A percentile compares a stretch with the other conserved stretches of the same genome.
These are phyloP conservation scores for Phytophthora melonis DNA, from an alignment of 352 stramenopile species.

Conservation along the genomic window DNA sequence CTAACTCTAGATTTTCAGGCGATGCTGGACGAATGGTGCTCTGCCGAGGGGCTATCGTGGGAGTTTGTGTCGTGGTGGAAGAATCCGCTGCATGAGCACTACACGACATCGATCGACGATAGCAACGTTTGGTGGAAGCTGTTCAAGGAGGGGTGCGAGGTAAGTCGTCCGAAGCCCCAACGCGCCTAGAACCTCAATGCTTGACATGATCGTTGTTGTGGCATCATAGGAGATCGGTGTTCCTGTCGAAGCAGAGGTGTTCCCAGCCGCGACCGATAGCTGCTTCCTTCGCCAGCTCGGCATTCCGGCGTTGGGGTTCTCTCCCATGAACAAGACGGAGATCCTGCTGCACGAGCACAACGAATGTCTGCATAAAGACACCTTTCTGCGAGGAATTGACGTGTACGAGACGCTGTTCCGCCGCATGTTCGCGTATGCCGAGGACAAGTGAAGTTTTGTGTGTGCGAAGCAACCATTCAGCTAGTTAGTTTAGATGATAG, in stretches of 20 bases:
- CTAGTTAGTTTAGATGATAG: background rate
- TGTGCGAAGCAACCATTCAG: background rate
- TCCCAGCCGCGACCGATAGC: slow-evolving; percentile 95
- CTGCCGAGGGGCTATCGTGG: slow-evolving; percentile 89
- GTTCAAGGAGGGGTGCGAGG: slow-evolving; percentile 59
- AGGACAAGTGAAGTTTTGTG: slow-evolving; percentile 1
- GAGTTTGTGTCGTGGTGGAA: slow-evolving; percentile 57
- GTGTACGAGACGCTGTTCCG: slow-evolving; percentile 83
- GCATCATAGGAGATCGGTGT: slow-evolving; percentile 58
- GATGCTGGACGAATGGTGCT: slow-evolving; percentile 93
- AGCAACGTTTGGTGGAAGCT: slow-evolving; percentile 62
- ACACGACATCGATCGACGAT: slow-evolving; percentile 66
- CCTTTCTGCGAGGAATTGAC: slow-evolving; percentile 93
- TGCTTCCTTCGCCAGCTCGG: slow-evolving; percentile 93
- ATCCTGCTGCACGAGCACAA: slow-evolving; percentile 98
- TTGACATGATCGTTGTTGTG: background rate
- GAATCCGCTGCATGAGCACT: slow-evolving; percentile 64
- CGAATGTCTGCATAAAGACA: slow-evolving; percentile 93
- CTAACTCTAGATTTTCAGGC: slow-evolving; percentile 31
- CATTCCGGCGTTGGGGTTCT: slow-evolving; percentile 94
- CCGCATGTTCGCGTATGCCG: slow-evolving; percentile 51
- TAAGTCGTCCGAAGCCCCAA: slow-evolving; percentile 14
- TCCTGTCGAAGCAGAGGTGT: slow-evolving; percentile 93
- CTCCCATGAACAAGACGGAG: slow-evolving; percentile 95
- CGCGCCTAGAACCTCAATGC: background rate